Evolutionary conservation across 2,329 filamentous ascomycete species (phyloP).

Genomic region (Simplicillium sp.): DNA sequence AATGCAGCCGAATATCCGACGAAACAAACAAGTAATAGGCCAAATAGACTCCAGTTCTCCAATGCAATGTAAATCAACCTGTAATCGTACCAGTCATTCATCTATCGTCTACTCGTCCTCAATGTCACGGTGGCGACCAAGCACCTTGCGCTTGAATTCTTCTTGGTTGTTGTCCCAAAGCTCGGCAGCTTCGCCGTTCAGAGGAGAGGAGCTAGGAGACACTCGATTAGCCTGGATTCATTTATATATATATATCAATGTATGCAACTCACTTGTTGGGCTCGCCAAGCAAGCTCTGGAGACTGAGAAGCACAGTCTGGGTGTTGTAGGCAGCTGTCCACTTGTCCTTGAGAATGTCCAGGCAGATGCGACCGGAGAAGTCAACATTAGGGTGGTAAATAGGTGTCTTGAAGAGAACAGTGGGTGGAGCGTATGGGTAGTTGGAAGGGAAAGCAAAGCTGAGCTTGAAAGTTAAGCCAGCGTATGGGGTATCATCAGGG

Average conservation of each 20-base stretch:
- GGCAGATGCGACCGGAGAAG: conserved; percentile 91
- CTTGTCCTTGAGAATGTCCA: conserved; percentile 98
- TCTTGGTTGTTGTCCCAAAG: conserved; percentile 84
- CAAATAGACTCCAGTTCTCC: conserved; percentile 33
- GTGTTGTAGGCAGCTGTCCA: conserved; percentile 98
- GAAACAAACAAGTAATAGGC: conserved; percentile 20
- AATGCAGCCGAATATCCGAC: conserved; percentile 23
- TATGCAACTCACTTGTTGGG: conserved; percentile 78
- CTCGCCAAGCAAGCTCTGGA: conserved; percentile 92
- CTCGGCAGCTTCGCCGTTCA: conserved; percentile 94
- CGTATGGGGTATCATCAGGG: conserved; percentile 85
- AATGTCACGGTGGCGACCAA: conserved; percentile 52
- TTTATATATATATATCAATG: not conserved
- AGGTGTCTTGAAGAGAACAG: conserved; percentile 93
- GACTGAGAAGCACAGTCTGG: conserved; percentile 80
- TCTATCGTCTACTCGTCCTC: conserved; percentile 46
- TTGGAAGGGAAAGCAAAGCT: conserved; percentile 82
- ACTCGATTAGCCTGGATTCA: conserved; percentile 9
- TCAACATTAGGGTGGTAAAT: conserved; percentile 99
- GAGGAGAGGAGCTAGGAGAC: conserved; percentile 64
- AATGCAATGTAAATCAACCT: conserved; percentile 9
- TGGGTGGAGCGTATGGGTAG: conserved; percentile 87
- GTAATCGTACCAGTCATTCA: conserved; percentile 4
- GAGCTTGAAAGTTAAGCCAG: conserved; percentile 81
- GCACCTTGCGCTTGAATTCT: conserved; percentile 75